Evolutionary conservation across 2,329 filamentous ascomycete species (phyloP), one percentile per base, ranked within the genome.

Genomic region (Alternaria metachromatica): DNA sequence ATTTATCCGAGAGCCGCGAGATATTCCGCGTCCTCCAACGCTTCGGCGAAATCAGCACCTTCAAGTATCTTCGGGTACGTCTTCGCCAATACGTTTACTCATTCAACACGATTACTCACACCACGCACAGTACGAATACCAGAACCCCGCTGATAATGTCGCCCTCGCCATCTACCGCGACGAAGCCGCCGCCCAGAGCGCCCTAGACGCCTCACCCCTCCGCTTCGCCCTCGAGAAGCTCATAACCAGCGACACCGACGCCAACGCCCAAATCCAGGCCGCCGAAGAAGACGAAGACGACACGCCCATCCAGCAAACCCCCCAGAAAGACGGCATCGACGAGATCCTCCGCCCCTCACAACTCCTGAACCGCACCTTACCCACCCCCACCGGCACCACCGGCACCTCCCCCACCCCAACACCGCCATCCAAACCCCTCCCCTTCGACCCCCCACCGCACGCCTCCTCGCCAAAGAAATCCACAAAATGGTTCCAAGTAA

Each of bases 31-130:
- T 86, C 56, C 72, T 86, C 58, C 81, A 84, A 64, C 78, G 80
- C 56, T 86, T 84, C 65, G 84, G 84, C 43, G 82, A 85, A 55
- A 77, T 87, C 48, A 80, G 80, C 65, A 81, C 81, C 66, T 86
- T 80, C 76, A 81, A 81, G 66, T 80, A 79, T 66, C 77, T 86
- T 45, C 80, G 76, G 56, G 81, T 82, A 44, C 13, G 60, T 30
- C 18, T 21, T 41, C 15, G 8, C 26, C 20, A 7, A 43, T n/a
- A 7, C 21, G 20, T 20, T 25, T 45, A 45, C 28, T 51, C 26
- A n/a, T 48, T 45, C 49, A 3, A 56, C 37, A 11, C 25, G 13
- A 15, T 2, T 10, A 21, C 20, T 30, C 21, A 33, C 43, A 30
- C 21, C 9, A 10, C 12, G 6, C 58, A 20, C 44, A 84, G 78